Percentiles rank a stretch among this genome's conserved stretches.
These are phyloP conservation scores for Raphanus raphanistrum DNA, from an alignment of 345 rosid genomes.

Conservation along the genomic window DNA sequence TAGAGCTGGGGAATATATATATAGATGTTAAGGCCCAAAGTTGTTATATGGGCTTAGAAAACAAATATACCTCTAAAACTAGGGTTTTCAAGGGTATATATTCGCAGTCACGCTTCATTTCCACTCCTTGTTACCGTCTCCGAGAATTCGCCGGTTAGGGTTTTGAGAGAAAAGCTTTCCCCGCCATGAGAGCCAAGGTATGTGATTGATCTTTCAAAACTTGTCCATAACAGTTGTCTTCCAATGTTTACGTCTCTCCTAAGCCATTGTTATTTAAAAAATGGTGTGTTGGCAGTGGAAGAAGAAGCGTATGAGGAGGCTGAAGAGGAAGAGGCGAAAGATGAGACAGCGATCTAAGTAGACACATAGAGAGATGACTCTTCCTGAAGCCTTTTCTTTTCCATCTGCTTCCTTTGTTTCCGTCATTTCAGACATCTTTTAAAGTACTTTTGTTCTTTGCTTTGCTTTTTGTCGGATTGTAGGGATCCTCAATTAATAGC, in stretches of 20 bases:
- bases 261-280: background rate
- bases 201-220: background rate
- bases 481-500: slow-evolving; percentile 20
- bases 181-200: slow-evolving; percentile 91
- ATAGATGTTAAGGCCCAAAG: background rate
- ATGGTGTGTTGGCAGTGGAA: slow-evolving; percentile 64
- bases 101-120: background rate
- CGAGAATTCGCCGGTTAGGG: slow-evolving; percentile 22
- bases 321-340: slow-evolving; percentile 99
- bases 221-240: background rate
- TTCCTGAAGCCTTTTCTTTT: slow-evolving; percentile 10
- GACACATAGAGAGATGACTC: slow-evolving; percentile 30
- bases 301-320: slow-evolving; percentile 99
- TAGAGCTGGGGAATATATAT: background rate
- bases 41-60: background rate
- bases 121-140: slow-evolving; percentile 23
- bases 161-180: slow-evolving; percentile 6
- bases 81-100: slow-evolving; percentile 36
- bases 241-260: background rate
- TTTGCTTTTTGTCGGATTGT: slow-evolving; percentile 29
- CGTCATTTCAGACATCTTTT: background rate
- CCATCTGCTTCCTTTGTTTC: slow-evolving; percentile 13
- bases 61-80: background rate
- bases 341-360: slow-evolving; percentile 99
- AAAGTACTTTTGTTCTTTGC: slow-evolving; percentile 22